These are phyloP conservation scores for Neurospora intermedia DNA, from an alignment of 495 filamentous ascomycete species.

Conservation along the genomic window DNA sequence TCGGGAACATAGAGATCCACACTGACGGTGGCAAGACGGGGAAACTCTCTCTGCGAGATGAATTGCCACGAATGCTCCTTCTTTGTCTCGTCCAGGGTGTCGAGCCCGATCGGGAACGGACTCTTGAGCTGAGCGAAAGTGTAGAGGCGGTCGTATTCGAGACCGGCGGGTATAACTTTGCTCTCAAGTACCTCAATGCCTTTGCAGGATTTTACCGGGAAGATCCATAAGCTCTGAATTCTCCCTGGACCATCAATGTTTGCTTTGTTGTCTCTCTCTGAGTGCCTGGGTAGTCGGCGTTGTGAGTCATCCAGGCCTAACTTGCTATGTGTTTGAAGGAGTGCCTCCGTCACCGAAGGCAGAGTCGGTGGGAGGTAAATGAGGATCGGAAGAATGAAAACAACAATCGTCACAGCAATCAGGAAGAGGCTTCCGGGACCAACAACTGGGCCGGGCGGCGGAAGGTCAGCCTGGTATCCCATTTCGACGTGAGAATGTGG, in stretches of 20 bases:
- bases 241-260: constrained; percentile 16
- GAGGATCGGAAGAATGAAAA: constrained; percentile 38
- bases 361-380: constrained; percentile 35
- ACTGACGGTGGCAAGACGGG: constrained; percentile 58
- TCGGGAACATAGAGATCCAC: constrained; percentile 78
- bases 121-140: constrained; percentile 62
- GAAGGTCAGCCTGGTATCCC: not conserved
- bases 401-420: constrained; percentile 31
- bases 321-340: constrained; percentile 33
- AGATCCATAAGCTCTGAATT: constrained; percentile 75
- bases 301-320: constrained; percentile 28
- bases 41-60: constrained; percentile 68
- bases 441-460: constrained; percentile 12
- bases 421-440: constrained; percentile 28
- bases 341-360: constrained; percentile 35
- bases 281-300: constrained; percentile 23
- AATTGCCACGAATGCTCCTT: constrained; percentile 57
- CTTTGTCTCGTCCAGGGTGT: constrained; percentile 30
- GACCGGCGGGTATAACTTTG: constrained; percentile 57
- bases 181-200: constrained; percentile 63
- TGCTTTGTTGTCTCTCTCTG: constrained; percentile 19
- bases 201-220: constrained; percentile 79
- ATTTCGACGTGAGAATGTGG: not conserved
- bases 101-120: constrained; percentile 34
- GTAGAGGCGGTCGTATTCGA: constrained; percentile 79